Evolutionary conservation across 148 eudicot species (phyloP), one percentile per base, ranked within the genome.

Genomic region (Limonium bicolor): DNA sequence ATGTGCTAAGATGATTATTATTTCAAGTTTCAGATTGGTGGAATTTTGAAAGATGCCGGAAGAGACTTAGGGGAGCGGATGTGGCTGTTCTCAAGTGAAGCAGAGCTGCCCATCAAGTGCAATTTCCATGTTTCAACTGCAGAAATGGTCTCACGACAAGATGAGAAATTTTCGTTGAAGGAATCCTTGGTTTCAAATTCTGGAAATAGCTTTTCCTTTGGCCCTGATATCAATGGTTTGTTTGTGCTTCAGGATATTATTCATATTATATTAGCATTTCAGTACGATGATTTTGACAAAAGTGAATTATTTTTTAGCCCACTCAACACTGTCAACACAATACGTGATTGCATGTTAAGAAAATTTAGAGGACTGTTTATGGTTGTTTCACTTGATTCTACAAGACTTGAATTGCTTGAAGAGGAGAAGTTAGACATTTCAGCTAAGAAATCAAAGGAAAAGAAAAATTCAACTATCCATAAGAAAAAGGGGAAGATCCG

Each of bases 331-430:
- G 66, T 78, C 19, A 65, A 67, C 50, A 52, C 78, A 14, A 34
- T 78, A 55, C 70, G 76, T 26, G 95, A 90, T 62, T 61, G 63
- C 46, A 48, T 85, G 58, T 65, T 67, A 40, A 73, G 93, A 55
- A 85, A 74, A 56, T 34, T 90, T 42, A 71, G 95, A 31, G 99
- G 83, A 51, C 40, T 90, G 31, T 73, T 90, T 41, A 81, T 85
- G 95, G 72, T 63, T 62, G 59, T 90, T 61, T 90, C 99, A 36
- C 88, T 85, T 61, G 95, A 85, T 65, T 78, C 69, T 62, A 90
- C 92, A 45, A 81, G 73, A 62, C 50, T 66, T 64, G 95, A 90
- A 71, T 77, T 90, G 50, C 61, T 84, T 20, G 93, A 78, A 46
- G 93, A 78, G 54, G 74, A 54, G 41, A 60, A 49, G 14, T 21